Conservation (phyloP, 2,329 filamentous ascomycete species). For the Fusarium heterosporum region DNA sequence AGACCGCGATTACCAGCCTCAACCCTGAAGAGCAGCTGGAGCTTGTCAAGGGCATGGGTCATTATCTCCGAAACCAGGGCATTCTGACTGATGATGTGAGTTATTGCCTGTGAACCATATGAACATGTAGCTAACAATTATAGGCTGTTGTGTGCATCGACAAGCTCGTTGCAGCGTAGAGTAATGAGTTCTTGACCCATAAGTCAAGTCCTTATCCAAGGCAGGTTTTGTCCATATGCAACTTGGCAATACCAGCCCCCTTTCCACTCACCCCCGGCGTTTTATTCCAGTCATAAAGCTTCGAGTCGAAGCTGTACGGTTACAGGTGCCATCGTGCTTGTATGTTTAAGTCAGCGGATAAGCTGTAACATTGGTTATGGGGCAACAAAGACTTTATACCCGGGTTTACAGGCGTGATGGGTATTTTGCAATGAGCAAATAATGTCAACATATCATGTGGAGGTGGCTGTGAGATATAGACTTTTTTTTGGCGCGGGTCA, state of each 20-base stretch:
- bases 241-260: constrained; percentile 17
- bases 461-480: constrained; percentile 17
- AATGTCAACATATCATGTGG: constrained; percentile 19
- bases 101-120: background rate
- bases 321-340: constrained; percentile 9
- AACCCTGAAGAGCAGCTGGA: constrained; percentile 90
- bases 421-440: constrained; percentile 38
- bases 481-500: constrained; percentile 13
- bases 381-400: constrained; percentile 13
- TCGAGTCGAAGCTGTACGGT: constrained; percentile 5
- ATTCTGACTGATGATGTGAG: constrained; percentile 51
- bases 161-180: constrained; percentile 36
- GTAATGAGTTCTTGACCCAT: constrained; percentile 33
- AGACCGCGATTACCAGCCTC: constrained; percentile 91
- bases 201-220: constrained; percentile 10
- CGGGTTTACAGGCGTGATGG: constrained; percentile 23
- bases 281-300: constrained; percentile 30
- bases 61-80: constrained; percentile 75
- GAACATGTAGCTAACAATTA: constrained; percentile 9
- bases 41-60: constrained; percentile 72
- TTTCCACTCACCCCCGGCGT: constrained; percentile 35
- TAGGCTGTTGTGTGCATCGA: constrained; percentile 48
- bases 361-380: constrained; percentile 29
- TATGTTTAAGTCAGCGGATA: constrained; percentile 24
- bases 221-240: constrained; percentile 33